These are phyloP conservation scores for Triticum turgidum DNA, from an alignment of 176 grass and related monocot species.

Conservation along the genomic window DNA sequence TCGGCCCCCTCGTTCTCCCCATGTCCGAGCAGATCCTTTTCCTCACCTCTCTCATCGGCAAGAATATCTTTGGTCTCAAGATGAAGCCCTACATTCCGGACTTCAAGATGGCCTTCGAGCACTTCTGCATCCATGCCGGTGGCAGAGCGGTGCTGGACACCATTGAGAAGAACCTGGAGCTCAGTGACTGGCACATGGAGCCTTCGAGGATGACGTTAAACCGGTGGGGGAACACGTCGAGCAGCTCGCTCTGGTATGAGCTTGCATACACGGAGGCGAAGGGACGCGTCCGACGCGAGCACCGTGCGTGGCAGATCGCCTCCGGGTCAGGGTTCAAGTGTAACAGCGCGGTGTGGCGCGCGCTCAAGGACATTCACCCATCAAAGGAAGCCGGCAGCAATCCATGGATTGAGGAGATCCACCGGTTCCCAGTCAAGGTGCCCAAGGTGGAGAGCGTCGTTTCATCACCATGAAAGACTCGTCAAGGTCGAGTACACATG, in stretches of 20 bases:
- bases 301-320: constrained; percentile 52
- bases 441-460: constrained; percentile 65
- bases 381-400: constrained; percentile 37
- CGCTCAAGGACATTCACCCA: constrained; percentile 53
- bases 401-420: constrained; percentile 62
- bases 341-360: constrained; percentile 82
- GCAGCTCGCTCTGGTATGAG: constrained; percentile 38
- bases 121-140: constrained; percentile 97
- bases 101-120: constrained; percentile 95
- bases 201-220: constrained; percentile 54
- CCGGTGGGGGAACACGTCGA: constrained; percentile 60
- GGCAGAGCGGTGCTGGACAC: constrained; percentile 77
- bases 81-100: constrained; percentile 74
- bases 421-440: constrained; percentile 71
- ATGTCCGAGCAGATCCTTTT: constrained; percentile 88
- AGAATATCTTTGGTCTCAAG: constrained; percentile 45
- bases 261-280: constrained; percentile 46
- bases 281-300: constrained; percentile 20
- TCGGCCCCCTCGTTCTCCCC: constrained; percentile 76
- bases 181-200: constrained; percentile 50
- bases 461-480: background rate
- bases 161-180: constrained; percentile 65
- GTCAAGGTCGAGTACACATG: background rate
- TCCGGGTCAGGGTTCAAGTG: constrained; percentile 73
- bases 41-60: constrained; percentile 38